Evolutionary conservation across 2,329 filamentous ascomycete genomes (phyloP).

Genomic region (Rutstroemia sp.): DNA sequence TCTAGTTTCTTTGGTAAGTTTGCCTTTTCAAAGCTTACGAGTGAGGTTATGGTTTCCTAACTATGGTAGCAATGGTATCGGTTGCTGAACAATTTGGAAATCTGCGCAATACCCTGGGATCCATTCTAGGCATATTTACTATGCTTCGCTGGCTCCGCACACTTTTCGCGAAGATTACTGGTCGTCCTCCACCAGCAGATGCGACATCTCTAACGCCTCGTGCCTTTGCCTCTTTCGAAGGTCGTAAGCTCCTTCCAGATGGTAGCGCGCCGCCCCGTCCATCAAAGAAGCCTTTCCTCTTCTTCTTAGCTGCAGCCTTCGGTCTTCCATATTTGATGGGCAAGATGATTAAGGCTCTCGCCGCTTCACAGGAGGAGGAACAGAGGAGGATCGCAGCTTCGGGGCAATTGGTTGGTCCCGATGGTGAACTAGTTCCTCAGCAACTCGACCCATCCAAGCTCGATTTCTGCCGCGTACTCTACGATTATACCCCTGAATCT

Average conservation of each 20-base stretch:
- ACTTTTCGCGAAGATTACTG: conserved; percentile 84
- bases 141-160: conserved; percentile 92
- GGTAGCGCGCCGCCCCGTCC: conserved; percentile 60
- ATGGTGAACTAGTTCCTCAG: conserved; percentile 35
- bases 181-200: conserved; percentile 81
- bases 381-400: conserved; percentile 53
- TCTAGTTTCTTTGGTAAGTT: conserved; percentile 91
- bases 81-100: conserved; percentile 97
- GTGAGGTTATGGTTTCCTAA: conserved; percentile 14
- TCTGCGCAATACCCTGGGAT: conserved; percentile 85
- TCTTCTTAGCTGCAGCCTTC: conserved; percentile 91
- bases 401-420: conserved; percentile 44
- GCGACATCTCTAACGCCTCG: conserved; percentile 81
- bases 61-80: conserved; percentile 76
- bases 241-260: conserved; percentile 54
- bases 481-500: conserved; percentile 83
- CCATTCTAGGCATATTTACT: conserved; percentile 90
- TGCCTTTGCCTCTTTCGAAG: conserved; percentile 85
- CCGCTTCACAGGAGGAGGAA: conserved; percentile 78
- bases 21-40: not conserved
- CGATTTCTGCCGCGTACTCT: conserved; percentile 91
- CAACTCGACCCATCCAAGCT: conserved; percentile 81
- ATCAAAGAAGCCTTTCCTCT: conserved; percentile 90
- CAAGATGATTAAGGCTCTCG: conserved; percentile 83
- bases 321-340: conserved; percentile 95